Base-by-base conservation (phyloP, 257 asterid species). In the Thymus quinquecostatus region DNA sequence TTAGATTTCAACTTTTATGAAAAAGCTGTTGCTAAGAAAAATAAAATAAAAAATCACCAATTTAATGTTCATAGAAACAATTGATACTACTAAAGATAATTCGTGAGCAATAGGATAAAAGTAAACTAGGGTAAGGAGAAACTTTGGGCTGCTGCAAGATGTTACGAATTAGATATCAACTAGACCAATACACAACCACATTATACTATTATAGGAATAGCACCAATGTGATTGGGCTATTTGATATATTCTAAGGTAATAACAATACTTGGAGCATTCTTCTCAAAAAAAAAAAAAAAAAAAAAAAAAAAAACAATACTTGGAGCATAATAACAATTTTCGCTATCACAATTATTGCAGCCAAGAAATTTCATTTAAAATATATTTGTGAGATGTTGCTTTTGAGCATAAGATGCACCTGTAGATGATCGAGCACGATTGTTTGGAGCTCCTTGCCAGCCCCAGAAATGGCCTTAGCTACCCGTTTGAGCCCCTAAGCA, bases 391-490 rank as follows among this genome's bases (percentile, higher is more conserved):
- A 56, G 14, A 73, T 64, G 38, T 28, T 56, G 53, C 71, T 53
- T 7, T 62, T 28, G 29, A 64, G 54, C 44, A 59, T 59, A 67
- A 69, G 48, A 50, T 56, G 28, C 71, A 94, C 99, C 97, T 92
- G 96, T 34, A 91, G 88, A 81, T 95, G 97, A 82, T 88, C 92
- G 72, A 88, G 92, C 70, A 86, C 87, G 69, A 89, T 75, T 43
- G 81, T 77, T 78, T 91, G 99, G 79, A 95, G 96, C 82, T 95
- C 99, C 80, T 89, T 91, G 68, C 96, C 98, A 66, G 97, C 88
- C 74, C 94, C 92, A 77, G 81, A 74, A 84, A 93, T 86, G 41
- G 79, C 81, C 86, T 94, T 94, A 34, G 94, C 86, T 69, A 86
- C 86, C 80, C 98, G 80, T 87, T 86, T 95, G 76, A 91, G 79